Percentiles rank a stretch among this genome's conserved stretches.
phyloP scores from a whole-genome alignment of 116 monocot species.

The Posidonia oceanica region DNA sequence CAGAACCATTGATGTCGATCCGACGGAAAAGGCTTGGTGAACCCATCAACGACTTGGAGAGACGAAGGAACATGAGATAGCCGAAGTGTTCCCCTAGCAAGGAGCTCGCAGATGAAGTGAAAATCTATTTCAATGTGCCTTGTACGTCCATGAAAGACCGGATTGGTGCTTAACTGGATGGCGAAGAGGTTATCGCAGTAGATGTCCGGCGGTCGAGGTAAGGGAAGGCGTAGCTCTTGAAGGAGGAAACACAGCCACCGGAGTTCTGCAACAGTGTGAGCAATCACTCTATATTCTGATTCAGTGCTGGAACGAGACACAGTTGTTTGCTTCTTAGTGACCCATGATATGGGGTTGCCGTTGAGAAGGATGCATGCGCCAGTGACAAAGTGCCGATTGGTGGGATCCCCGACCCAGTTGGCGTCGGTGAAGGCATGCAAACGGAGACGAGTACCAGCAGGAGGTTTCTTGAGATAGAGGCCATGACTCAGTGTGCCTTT shows the following conservation, averaged over 20 bases:
- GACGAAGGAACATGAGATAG: neutral
- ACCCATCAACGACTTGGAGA: neutral
- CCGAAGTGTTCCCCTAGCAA: neutral
- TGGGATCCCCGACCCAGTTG: neutral
- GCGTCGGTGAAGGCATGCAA: neutral
- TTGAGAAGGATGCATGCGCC: neutral
- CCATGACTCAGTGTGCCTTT: neutral
- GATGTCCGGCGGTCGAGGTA: neutral
- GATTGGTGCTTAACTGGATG: neutral
- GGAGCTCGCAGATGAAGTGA: neutral
- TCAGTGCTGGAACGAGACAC: neutral
- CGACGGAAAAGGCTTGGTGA: neutral
- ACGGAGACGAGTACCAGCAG: neutral
- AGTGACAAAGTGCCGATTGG: neutral
- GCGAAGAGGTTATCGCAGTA: neutral
- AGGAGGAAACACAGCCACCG: neutral
- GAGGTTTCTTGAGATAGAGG: neutral
- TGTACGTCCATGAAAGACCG: neutral
- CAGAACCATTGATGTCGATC: too few relatives aligned
- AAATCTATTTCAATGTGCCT: neutral
- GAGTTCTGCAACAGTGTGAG: neutral
- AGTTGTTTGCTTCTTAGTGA: neutral
- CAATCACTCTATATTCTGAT: neutral
- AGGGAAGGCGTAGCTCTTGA: neutral
- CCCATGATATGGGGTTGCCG: neutral